Base-by-base conservation (phyloP, 345 rosid genomes). In the Lepidium aucheri region DNA sequence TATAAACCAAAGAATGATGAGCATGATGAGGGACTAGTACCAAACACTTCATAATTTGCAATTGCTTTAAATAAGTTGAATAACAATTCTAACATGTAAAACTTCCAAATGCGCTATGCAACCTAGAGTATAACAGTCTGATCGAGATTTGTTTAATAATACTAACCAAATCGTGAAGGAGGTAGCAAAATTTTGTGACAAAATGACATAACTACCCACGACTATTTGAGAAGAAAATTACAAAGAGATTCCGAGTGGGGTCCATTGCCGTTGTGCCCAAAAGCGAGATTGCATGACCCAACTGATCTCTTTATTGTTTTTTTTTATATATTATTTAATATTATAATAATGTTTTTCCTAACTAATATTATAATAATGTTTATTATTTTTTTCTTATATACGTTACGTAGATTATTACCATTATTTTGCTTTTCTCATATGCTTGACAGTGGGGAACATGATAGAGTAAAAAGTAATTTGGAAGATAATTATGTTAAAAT, bases 231-330 rank as follows among this genome's bases (percentile, higher is more conserved):
- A 34, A 61, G 14, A 8, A 44, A 35, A 57, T 40, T 60, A 50
- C 26, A 24, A 3, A 59, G 67, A 63, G 69, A 65, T 52, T 72
- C 22, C 13, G 20, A 45, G 82, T 75, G 86, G 83, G 80, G 55
- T 74, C 83, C 78, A 57, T 41, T 28, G 52, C 53, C 53, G 65
- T 55, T 63, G 69, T 55, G 43, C 5, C 52, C 44, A 39, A 59
- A 58, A 59, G 72, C 55, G 61, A 73, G 62, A 59, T 73, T 60
- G 77, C 77, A 67, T 74, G 77, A 74, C 69, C 47, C 58, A 63
- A 63, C 70, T 34, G 65, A 60, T 9, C 73, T 20, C 67, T 17
- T 46, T 45, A 36, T 60, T 17, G 13, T 56, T 34, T 63, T 35
- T 28, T 15, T 53, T 35, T 4, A 14, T 53, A 6, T 12, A n/a